Base-by-base conservation (phyloP, 2,329 filamentous ascomycete genomes). In the Nothomitra cinnamomea region DNA sequence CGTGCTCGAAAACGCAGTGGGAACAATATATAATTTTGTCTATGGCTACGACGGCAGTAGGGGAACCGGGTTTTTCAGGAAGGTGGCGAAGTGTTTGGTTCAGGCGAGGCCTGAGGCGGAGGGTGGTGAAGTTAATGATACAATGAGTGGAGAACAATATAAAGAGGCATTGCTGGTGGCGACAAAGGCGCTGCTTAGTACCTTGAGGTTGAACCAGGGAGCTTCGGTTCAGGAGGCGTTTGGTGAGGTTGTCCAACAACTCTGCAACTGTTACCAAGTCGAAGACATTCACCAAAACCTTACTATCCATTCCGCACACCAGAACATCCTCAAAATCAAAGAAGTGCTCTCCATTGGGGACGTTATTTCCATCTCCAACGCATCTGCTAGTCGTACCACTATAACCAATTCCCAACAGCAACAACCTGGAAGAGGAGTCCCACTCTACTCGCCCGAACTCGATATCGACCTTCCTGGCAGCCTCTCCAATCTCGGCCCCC, bases 11-110 rank as follows among this genome's bases (percentile, higher is more conserved):
- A 60, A 59, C 25, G 54, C 58, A 5, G 57, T 63, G 13, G 59
- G 61, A 17, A 61, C 61, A 12, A 62, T 63, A 24, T 63, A 61
- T 48, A 62, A 61, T 47, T 55, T 63, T 12, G 42, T 63, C 2
- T 62, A 63, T 49, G 61, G 61, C 1, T 54, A 53, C 12, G 55
- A 57, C 28, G 61, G 61, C 6, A 57, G 53, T 22, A 58, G 59
- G 10, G 61, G 57, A 1, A 54, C 60, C 10, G 45, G 21, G 3
- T 63, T 61, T 53, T 62, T 63, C 24, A 52, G 2, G 54, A 52
- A 22, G 32, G 57, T 2, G 52, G 41, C 25, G 40, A 53, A 6
- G 13, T 50, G 41, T 12, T 24, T 38, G 21, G 24, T 57, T 17
- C 13, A 41, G 2, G 36, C 45, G 52, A 17, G 51, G 1, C 52